Evolutionary conservation across 2,329 filamentous ascomycete genomes (phyloP), one percentile per base, ranked within the genome.

Genomic region (Talaromyces rugulosus): DNA sequence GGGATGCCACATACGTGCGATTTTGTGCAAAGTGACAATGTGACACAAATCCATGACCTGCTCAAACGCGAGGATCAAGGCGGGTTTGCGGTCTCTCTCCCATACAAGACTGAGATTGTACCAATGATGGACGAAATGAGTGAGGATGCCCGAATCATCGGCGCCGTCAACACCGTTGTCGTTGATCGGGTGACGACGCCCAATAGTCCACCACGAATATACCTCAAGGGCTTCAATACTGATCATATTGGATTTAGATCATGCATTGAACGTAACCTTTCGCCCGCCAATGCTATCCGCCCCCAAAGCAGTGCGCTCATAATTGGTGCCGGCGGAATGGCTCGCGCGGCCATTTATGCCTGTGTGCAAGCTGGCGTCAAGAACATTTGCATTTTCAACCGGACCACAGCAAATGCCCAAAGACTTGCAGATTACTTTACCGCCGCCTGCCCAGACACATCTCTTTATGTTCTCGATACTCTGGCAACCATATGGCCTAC

Each of bases 241-340:
- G 90, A 93, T 72, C 93, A 90, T 87, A 89, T 92, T 36, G 90
- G 90, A 5, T 90, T 93, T 50, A 81, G 88, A 59, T 89, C 88
- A 3, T 92, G 89, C 69, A 84, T 93, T 50, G 83, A 87, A 5
- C 82, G 89, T 34, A 89, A 89, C 1, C 78, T 92, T 1, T 92
- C 89, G 0, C 90, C 90, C 0, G 87, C 89, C 3, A 89, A 89
- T 64, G 85, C 84, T 1, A 82, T 89, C 0, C 81, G 85, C 3
- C 78, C 83, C 0, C 79, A 75, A 9, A 83, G 81, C 2, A 83
- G 80, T 1, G 86, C 83, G 0, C 77, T 89, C 14, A 81, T 89
- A 27, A 82, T 89, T 33, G 87, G 87, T 31, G 86, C 87, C 1
- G 87, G 87, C 31, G 76, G 76, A 50, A 76, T 77, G 71, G 76